Base-by-base conservation (phyloP, 768 basidiomycete species). In the Hebeloma cylindrosporum region DNA sequence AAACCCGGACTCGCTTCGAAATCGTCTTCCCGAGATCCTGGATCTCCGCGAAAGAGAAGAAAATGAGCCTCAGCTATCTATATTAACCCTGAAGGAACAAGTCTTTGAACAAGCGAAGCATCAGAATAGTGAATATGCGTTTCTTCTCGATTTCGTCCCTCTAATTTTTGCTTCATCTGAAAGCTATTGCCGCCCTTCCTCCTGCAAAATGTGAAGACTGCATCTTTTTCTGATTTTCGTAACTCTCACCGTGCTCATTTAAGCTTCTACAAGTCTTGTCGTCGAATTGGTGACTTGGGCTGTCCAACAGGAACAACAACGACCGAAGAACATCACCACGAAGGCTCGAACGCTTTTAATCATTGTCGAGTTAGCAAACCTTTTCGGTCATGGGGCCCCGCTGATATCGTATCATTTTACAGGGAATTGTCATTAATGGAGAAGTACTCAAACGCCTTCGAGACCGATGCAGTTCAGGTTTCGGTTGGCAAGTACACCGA, bases 171-270 rank as follows among this genome's bases (percentile, higher is more conserved):
- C 47, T 54, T 11, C 4, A n/a, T 36, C 13, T 21, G 13, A 14
- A 38, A 72, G 71, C 62, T 10, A 66, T 72, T 40, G 66, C 61
- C 18, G 58, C 65, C 41, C 53, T 69, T 26, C 60, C 62, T 4
- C 48, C 60, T 18, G 46, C 56, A 27, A 58, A 59, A 55, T 48
- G 67, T 71, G 43, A 26, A 48, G 29, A 16, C 3, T 10, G 22
- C 40, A 18, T 33, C 20, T 30, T 32, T 17, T 2, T 39, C 17
- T 34, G 13, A 21, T 11, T 43, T 29, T 14, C 9, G 10, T 14
- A 16, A 5, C 13, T n/a, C 45, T 40, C 26, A 34, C 45, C n/a
- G 16, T 23, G 29, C 8, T 32, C 9, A 5, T 30, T 47, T 5
- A 39, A 68, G 69, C 63, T 21, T 59, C 63, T n/a, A 48, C 51